Evolutionary conservation across 2,329 filamentous ascomycete species (phyloP).

Genomic region (Thelonectria rubi): DNA sequence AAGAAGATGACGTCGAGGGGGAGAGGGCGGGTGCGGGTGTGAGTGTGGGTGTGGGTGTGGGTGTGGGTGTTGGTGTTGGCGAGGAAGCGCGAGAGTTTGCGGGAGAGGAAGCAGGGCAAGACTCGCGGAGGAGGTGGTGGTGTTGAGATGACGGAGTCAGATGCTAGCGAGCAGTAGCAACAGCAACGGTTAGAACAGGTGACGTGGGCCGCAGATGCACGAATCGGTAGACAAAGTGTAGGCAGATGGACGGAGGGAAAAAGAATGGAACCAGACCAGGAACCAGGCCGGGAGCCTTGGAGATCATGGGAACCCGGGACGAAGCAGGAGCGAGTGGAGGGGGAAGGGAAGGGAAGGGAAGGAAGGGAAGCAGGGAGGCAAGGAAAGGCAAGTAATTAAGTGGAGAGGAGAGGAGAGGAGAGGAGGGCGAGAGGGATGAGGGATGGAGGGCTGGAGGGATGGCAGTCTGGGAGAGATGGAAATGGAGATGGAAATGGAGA

Average conservation of each 20-base stretch:
- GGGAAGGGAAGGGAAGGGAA: constrained; percentile 2
- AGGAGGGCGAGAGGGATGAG: not conserved
- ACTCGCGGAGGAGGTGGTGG: constrained; percentile 1
- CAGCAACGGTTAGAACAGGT: constrained; percentile 27
- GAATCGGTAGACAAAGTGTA: no score
- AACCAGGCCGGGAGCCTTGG: constrained; percentile 7
- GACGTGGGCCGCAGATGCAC: constrained; percentile 38
- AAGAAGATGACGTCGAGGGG: constrained; percentile 8
- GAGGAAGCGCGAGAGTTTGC: not conserved
- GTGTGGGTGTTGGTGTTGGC: no score
- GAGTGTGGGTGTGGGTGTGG: not conserved
- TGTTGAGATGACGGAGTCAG: constrained; percentile 29
- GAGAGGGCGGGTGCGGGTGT: not conserved
- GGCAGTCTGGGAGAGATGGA: no score
- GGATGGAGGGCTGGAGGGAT: no score
- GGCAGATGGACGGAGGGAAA: not conserved
- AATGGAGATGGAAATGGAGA: not conserved
- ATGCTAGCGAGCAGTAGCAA: constrained; percentile 30
- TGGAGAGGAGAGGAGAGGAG: not conserved
- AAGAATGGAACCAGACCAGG: constrained; percentile 10
- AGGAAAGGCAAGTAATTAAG: no score
- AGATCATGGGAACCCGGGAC: constrained; percentile 16
- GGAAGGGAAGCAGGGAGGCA: no score
- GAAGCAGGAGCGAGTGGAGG: constrained; percentile 17
- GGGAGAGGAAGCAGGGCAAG: not conserved